These are phyloP conservation scores for Umbellularia californica DNA, from an alignment of 164 flowering plant species.

Conservation along the genomic window DNA sequence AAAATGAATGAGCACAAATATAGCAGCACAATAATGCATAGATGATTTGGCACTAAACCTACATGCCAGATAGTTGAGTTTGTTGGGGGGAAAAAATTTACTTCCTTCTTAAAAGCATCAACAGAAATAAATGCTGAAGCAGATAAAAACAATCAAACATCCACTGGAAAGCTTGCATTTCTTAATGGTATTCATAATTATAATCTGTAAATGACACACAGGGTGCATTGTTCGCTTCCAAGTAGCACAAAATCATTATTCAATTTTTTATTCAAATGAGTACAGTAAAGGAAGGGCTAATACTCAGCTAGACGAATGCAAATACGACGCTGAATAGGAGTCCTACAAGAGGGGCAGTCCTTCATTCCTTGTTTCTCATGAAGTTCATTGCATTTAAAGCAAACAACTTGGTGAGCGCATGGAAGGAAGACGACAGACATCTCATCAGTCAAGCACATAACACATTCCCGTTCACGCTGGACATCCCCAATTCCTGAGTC, in stretches of 20 bases:
- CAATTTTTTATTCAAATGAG: neutral
- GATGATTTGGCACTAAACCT: neutral
- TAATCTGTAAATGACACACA: neutral
- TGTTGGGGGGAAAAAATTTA: neutral
- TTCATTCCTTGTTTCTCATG: conserved; percentile 95
- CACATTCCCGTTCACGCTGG: conserved; percentile 87
- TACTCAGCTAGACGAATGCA: conserved; percentile 61
- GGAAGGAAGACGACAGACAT: conserved; percentile 95
- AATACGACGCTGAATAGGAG: conserved; percentile 73
- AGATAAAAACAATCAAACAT: neutral
- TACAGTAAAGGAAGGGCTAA: conserved; percentile 16
- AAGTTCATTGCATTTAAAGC: conserved; percentile 88
- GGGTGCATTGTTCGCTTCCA: conserved; percentile 1
- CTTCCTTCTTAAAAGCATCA: neutral
- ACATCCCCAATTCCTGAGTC: conserved; percentile 44
- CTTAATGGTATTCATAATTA: neutral
- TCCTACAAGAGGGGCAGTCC: conserved; percentile 97
- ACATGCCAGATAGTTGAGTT: neutral
- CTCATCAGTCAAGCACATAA: conserved; percentile 96
- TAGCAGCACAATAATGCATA: neutral
- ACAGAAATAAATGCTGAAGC: neutral
- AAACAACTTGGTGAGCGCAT: conserved; percentile 97
- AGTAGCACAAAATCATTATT: conserved; percentile 1
- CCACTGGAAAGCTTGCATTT: neutral
- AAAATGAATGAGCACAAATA: neutral